These are phyloP conservation scores for Trypanosoma melophagium DNA, from an alignment of 208 protist species.

Conservation along the genomic window DNA sequence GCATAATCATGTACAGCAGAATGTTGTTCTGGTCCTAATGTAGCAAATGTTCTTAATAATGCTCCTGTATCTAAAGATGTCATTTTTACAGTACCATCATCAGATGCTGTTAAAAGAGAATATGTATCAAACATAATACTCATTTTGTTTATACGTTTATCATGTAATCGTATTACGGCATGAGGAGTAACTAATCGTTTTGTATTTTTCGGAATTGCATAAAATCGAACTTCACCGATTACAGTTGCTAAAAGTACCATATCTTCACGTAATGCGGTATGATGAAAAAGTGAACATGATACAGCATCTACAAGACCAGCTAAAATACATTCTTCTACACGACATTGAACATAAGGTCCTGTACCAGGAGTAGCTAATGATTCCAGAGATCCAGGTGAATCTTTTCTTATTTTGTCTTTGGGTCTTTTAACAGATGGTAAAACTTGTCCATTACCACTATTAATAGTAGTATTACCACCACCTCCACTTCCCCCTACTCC, in stretches of 20 bases:
- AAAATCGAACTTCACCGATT: constrained; percentile 64
- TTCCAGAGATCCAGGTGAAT: neutral
- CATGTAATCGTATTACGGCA: constrained; percentile 37
- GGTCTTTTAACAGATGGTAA: neutral
- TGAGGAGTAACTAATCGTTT: constrained; percentile 41
- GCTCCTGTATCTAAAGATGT: constrained; percentile 65
- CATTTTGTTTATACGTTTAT: constrained; percentile 67
- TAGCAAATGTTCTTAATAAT: constrained; percentile 43
- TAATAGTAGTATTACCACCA: neutral
- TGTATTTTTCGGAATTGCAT: constrained; percentile 35
- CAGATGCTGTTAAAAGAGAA: constrained; percentile 60
- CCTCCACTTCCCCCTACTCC: neutral
- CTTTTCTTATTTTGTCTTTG: constrained; percentile 6
- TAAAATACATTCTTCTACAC: constrained; percentile 61
- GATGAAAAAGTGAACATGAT: constrained; percentile 53
- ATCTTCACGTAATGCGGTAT: constrained; percentile 61
- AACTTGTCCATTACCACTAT: neutral
- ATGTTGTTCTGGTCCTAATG: constrained; percentile 41
- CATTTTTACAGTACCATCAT: constrained; percentile 68
- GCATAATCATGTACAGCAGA: constrained; percentile 64
- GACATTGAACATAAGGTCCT: constrained; percentile 55
- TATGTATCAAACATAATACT: constrained; percentile 51
- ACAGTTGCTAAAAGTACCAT: constrained; percentile 66
- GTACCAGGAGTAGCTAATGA: constrained; percentile 17
- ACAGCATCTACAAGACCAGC: constrained; percentile 63